Evolutionary conservation across 768 basidiomycete genomes (phyloP).

Genomic region (Tephrocybe rancida): DNA sequence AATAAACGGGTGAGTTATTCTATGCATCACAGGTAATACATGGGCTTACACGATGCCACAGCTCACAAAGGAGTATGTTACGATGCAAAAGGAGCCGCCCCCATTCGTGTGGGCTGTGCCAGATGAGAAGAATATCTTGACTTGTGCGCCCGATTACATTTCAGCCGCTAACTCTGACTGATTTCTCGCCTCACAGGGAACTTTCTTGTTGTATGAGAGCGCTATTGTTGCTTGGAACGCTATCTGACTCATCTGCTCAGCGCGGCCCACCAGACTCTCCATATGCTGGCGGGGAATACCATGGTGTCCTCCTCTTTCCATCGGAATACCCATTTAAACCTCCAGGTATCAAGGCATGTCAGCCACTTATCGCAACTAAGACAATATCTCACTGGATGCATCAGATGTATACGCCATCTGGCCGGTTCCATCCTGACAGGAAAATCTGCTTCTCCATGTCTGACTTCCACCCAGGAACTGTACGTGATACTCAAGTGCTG

Average conservation of each 20-base stretch:
- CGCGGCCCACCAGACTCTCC: constrained; percentile 94
- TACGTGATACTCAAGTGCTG: constrained; percentile 41
- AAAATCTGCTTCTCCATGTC: constrained; percentile 99
- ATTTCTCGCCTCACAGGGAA: constrained; percentile 66
- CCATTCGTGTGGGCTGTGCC: constrained; percentile 96
- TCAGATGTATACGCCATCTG: constrained; percentile 90
- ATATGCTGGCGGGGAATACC: constrained; percentile 91
- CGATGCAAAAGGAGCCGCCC: constrained; percentile 92
- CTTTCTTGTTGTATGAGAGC: constrained; percentile 78
- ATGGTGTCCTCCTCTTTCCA: constrained; percentile 90
- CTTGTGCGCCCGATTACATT: constrained; percentile 59
- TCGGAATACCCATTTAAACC: constrained; percentile 97
- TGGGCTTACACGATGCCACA: constrained; percentile 29
- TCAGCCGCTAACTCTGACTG: not conserved
- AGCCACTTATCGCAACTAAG: not conserved
- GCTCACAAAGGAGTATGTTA: constrained; percentile 87
- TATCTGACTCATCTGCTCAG: constrained; percentile 39
- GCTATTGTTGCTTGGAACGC: constrained; percentile 8
- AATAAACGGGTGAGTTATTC: constrained; percentile 68
- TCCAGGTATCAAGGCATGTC: constrained; percentile 88
- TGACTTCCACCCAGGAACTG: constrained; percentile 89
- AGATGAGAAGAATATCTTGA: constrained; percentile 97
- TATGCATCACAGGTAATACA: not conserved
- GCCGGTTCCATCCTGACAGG: constrained; percentile 87
- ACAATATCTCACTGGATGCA: constrained; percentile 5